Conservation (phyloP, 2,329 filamentous ascomycete species). For the Ilyonectria sp. region DNA sequence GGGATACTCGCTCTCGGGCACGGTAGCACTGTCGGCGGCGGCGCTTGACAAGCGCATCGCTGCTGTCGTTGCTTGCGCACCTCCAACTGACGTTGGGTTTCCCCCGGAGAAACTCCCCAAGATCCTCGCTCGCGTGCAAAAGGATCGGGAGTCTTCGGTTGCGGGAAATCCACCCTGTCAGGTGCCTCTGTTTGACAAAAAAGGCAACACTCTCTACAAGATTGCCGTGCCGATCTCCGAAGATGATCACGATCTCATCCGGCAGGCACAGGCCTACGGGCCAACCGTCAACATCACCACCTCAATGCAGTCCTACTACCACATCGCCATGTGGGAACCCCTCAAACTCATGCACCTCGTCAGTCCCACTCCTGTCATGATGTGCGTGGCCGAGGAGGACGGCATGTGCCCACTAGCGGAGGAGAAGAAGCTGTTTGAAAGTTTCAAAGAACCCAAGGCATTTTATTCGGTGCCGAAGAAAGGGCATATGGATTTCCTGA, state of each 20-base stretch:
- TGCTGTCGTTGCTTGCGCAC: constrained; percentile 13
- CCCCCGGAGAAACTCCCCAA: constrained; percentile 17
- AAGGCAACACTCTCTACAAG: constrained; percentile 22
- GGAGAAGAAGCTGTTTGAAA: constrained; percentile 24
- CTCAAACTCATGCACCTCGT: constrained; percentile 20
- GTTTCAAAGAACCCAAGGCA: constrained; percentile 16
- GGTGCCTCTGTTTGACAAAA: constrained; percentile 23
- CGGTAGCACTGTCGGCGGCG: constrained; percentile 46
- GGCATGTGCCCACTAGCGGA: constrained; percentile 17
- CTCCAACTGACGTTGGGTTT: constrained; percentile 14
- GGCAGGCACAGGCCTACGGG: constrained; percentile 19
- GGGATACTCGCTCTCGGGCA: constrained; percentile 51
- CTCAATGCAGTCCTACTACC: constrained; percentile 27
- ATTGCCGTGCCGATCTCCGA: constrained; percentile 19
- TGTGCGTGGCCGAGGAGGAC: constrained; percentile 20
- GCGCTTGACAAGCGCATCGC: constrained; percentile 47
- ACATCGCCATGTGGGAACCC: constrained; percentile 25
- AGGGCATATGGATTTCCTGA: constrained; percentile 26
- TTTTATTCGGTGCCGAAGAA: constrained; percentile 23
- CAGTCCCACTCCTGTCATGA: constrained; percentile 20
- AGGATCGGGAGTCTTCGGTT: constrained; percentile 20
- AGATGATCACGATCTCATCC: constrained; percentile 22
- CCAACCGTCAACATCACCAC: constrained; percentile 24
- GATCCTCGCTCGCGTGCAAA: constrained; percentile 20
- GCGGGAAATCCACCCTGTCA: constrained; percentile 20